These are phyloP conservation scores for Leccinum subgranulosum DNA, from an alignment of 768 basidiomycete genomes.

Conservation along the genomic window DNA sequence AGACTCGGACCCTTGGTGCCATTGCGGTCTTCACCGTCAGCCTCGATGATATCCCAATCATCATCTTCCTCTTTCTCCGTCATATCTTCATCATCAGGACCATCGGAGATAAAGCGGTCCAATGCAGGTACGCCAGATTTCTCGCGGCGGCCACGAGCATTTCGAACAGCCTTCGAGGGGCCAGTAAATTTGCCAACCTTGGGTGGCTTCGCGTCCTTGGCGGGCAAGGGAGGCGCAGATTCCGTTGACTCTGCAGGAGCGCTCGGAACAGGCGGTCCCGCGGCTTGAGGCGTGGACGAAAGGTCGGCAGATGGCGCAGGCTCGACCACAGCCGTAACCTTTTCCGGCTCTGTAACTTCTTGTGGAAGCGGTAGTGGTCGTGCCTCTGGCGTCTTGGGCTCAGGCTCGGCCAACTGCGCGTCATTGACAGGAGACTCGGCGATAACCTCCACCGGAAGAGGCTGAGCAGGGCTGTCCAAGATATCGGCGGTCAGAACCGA, in stretches of 20 bases:
- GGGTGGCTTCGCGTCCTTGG: conserved; percentile 30
- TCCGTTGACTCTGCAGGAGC: conserved; percentile 15
- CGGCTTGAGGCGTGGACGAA: conserved; percentile 10
- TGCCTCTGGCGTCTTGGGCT: conserved; percentile 79
- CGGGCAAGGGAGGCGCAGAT: conserved; percentile 26
- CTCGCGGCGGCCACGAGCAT: conserved; percentile 55
- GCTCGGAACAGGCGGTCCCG: conserved; percentile 8
- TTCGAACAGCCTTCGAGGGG: conserved; percentile 22
- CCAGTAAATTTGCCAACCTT: conserved; percentile 22
- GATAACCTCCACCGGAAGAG: conserved; percentile 27
- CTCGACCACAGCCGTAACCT: conserved; percentile 10
- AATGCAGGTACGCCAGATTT: conserved; percentile 82
- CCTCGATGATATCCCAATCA: conserved; percentile 91
- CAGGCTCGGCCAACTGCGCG: conserved; percentile 44
- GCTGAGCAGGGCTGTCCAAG: conserved; percentile 21
- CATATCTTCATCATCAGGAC: conserved; percentile 39
- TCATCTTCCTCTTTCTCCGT: conserved; percentile 61
- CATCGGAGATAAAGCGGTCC: conserved; percentile 67
- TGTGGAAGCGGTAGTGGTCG: conserved; percentile 38
- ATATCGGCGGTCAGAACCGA: conserved; percentile 16
- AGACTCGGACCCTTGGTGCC: conserved; percentile 77
- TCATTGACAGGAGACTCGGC: conserved; percentile 35
- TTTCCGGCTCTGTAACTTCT: conserved; percentile 20
- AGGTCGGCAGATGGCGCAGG: conserved; percentile 12
- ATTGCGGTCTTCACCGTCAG: conserved; percentile 79